A percentile compares a stretch with the other conserved stretches of the same genome.
phyloP scores from a whole-genome alignment of 2,329 filamentous ascomycete species.

The Teratosphaeria zuluensis region DNA sequence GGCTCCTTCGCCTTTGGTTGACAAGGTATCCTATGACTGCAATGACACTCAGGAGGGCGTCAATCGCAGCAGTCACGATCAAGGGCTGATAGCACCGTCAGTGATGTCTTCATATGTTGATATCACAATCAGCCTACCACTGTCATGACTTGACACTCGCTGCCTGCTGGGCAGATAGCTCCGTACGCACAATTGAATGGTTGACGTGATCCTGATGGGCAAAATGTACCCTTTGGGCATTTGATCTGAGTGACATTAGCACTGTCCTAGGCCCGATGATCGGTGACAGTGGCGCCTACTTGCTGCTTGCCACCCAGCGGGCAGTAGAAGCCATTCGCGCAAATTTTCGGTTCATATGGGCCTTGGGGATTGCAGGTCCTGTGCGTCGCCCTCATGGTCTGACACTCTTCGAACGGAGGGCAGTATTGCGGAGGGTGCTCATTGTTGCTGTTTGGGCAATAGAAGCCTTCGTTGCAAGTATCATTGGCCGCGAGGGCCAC shows the following conservation, averaged over 20 bases:
- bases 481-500: slow-evolving; percentile 21
- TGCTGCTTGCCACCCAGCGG: slow-evolving; percentile 37
- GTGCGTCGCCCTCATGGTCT: slow-evolving; percentile 11
- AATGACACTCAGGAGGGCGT: slow-evolving; percentile 32
- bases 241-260: background rate
- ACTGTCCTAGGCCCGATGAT: background rate
- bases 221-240: slow-evolving; percentile 43
- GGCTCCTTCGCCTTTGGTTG: slow-evolving; percentile 27
- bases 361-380: slow-evolving; percentile 25
- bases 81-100: slow-evolving; percentile 24
- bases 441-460: slow-evolving; percentile 18
- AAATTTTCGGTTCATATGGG: slow-evolving; percentile 43
- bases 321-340: slow-evolving; percentile 42
- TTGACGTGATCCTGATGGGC: slow-evolving; percentile 39
- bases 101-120: too few relatives aligned
- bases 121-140: slow-evolving; percentile 13
- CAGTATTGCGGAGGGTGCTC: slow-evolving; percentile 23
- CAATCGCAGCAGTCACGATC: slow-evolving; percentile 33
- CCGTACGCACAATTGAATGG: slow-evolving; percentile 41
- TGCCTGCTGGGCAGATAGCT: slow-evolving; percentile 38
- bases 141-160: slow-evolving; percentile 33
- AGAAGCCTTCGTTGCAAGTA: slow-evolving; percentile 19
- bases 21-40: slow-evolving; percentile 28
- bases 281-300: slow-evolving; percentile 8
- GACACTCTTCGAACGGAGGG: slow-evolving; percentile 18